Base-by-base conservation (phyloP, 2,329 filamentous ascomycete genomes). In the Cladosporium sphaerospermum region DNA sequence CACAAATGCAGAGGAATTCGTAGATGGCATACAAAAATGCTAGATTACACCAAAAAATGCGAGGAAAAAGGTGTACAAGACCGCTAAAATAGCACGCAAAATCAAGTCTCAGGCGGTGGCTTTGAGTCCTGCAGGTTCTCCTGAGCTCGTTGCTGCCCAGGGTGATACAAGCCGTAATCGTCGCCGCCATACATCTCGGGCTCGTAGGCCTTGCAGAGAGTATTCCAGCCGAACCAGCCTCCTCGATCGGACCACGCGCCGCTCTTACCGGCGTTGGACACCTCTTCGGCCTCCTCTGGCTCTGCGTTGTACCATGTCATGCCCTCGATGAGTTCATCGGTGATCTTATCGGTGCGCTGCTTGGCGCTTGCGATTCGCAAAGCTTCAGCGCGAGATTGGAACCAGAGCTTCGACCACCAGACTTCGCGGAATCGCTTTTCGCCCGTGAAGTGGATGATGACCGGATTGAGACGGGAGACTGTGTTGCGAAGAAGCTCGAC, bases 361-460 rank as follows among this genome's bases (percentile, higher is more conserved):
- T 49, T 51, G 37, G 52, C 23, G 14, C 52, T 59, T 9, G 62
- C 62, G 9, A 53, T 51, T 5, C 60, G 57, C 1, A 66, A 58
- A 11, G 55, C 45, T 14, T 59, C 55, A 9, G 57, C 61, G 41
- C 61, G 53, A 11, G 59, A 42, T n/a, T 65, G 60, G 49, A 64
- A 67, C 65, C 65, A 67, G 23, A 67, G 51, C 45, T 60, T 60
- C 33, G 59, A 56, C 66, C 65, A 69, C 64, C 64, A 67, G 23
- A 55, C 34, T 13, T 58, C 52, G 7, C 64, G 63, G 49, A 60
- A 61, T 1, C 54, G 33, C 53, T 68, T 67, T 19, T 65, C 63
- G 10, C 64, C 63, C 1, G 65, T 67, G 45, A 65, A 58, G 45
- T 67, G 64, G 13, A 65, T 52, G 11, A 63, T 36, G 18, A 60